A percentile compares a stretch with the other conserved stretches of the same genome.
Evolutionary conservation across 805 yeast species (phyloP).

Genomic region (Maudiozyma bulderi): DNA sequence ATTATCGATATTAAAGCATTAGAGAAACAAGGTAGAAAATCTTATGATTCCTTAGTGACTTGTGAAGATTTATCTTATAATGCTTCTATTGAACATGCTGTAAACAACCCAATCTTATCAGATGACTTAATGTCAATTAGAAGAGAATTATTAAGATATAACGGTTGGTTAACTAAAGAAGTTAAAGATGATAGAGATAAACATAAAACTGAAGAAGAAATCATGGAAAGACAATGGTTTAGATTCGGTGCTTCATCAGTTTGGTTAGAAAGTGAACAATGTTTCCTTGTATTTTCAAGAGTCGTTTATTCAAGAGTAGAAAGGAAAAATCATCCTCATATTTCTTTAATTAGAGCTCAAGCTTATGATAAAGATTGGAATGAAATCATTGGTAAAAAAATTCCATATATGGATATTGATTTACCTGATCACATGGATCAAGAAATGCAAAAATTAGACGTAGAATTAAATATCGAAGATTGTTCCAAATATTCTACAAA

Average conservation of each 20-base stretch:
- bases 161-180: not conserved
- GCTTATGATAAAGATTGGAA: conserved; percentile 38
- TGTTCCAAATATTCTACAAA: conserved; percentile 18
- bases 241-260: conserved; percentile 35
- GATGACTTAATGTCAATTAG: not conserved
- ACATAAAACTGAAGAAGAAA: conserved; percentile 11
- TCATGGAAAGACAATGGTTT: conserved; percentile 27
- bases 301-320: not conserved
- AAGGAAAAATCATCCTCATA: not conserved
- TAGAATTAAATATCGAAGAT: conserved; percentile 19
- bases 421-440: conserved; percentile 18
- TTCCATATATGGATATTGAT: conserved; percentile 25
- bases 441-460: conserved; percentile 18
- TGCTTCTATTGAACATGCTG: conserved; percentile 6
- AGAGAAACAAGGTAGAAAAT: not conserved
- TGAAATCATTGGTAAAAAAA: conserved; percentile 13
- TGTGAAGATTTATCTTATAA: conserved; percentile 10
- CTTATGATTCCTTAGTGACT: conserved; percentile 3
- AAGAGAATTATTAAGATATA: not conserved
- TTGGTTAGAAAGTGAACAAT: conserved; percentile 43
- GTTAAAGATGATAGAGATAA: not conserved
- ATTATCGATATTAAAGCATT: not conserved
- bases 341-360: conserved; percentile 36
- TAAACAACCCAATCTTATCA: conserved; percentile 1
- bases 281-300: conserved; percentile 34